These are phyloP conservation scores for Cyberlindnera suaveolens DNA, from an alignment of 805 yeast species.

Conservation along the genomic window DNA sequence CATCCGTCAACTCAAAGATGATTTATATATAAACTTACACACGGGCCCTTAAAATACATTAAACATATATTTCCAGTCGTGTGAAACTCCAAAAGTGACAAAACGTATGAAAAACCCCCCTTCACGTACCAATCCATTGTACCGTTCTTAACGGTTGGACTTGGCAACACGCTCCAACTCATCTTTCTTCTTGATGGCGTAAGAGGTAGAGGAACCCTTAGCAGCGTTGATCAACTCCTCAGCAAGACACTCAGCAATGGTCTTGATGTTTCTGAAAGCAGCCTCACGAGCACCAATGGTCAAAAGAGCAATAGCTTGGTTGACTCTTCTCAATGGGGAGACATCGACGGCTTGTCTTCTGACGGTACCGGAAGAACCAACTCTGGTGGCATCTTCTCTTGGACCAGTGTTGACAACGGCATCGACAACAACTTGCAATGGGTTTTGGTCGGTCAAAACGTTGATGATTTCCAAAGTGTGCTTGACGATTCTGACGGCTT, in stretches of 20 bases:
- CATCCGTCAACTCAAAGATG: no score
- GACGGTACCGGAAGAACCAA: conserved; percentile 99
- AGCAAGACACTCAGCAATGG: conserved; percentile 99
- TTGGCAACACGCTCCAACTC: conserved; percentile 99
- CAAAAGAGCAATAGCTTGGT: conserved; percentile 97
- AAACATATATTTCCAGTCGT: conserved; percentile 14
- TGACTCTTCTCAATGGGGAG: conserved; percentile 99
- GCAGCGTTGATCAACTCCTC: conserved; percentile 99
- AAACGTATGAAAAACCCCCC: conserved; percentile 1
- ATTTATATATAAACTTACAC: not conserved
- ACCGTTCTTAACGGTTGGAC: conserved; percentile 92
- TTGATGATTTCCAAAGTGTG: conserved; percentile 97
- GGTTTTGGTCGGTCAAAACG: conserved; percentile 98
- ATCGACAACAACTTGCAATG: conserved; percentile 97
- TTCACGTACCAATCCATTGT: not conserved
- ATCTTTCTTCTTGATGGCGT: conserved; percentile 99
- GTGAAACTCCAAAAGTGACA: not conserved
- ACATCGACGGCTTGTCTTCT: conserved; percentile 99
- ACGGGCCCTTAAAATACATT: conserved; percentile 4
- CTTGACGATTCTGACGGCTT: conserved; percentile 99
- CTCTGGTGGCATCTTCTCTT: conserved; percentile 99
- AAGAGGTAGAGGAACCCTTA: conserved; percentile 99
- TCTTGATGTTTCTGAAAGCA: conserved; percentile 99
- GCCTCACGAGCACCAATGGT: conserved; percentile 99
- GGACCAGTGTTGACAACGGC: conserved; percentile 99